Evolutionary conservation across 1,284 basidiomycete species (phyloP), one percentile per base, ranked within the genome.

Genomic region (Malassezia caprae): DNA sequence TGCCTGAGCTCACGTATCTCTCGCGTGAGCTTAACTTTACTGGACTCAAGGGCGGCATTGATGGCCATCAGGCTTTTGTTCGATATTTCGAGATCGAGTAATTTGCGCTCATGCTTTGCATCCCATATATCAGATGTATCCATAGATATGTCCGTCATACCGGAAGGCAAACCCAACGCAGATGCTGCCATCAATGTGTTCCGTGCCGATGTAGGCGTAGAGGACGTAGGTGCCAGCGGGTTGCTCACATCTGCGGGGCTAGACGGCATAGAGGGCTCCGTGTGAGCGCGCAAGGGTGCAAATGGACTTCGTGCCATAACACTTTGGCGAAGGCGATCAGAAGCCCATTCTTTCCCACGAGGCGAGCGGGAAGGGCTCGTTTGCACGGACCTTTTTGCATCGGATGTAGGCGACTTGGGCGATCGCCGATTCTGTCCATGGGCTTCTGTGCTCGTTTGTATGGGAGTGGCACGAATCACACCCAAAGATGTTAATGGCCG

Each of bases 11-110:
- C 68, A 15, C 76, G 64, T 6, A 78, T 73, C 55, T 78, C 77
- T 21, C 57, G 59, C 4, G 65, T 61, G 48, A 77, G 75, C 58
- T 76, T 75, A 11, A 73, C 54, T 59, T 77, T 76, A 19, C 66
- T 64, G 10, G 68, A 65, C 43, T 78, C 77, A 37, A 78, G 64
- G 8, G 71, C 64, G 6, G 76, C 66, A 60, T 78, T 78, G 70
- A 78, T 76, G 8, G 71, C 69, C 44, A 78, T 48, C 15, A 78
- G 65, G n/a, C 72, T 75, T 37, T 69, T 66, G 63, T 77, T 78
- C 19, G 75, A 68, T 53, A 78, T 78, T 52, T 78, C 76, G 7
- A 78, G 64, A 52, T 78, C 77, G 10, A 76, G 65, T 21, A 78
- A 70, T 69, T 69, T 69, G 58, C 70, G 67, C 27, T 66, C 61